Evolutionary conservation across 2,329 filamentous ascomycete genomes (phyloP).

Genomic region (Fusarium tricinctum): DNA sequence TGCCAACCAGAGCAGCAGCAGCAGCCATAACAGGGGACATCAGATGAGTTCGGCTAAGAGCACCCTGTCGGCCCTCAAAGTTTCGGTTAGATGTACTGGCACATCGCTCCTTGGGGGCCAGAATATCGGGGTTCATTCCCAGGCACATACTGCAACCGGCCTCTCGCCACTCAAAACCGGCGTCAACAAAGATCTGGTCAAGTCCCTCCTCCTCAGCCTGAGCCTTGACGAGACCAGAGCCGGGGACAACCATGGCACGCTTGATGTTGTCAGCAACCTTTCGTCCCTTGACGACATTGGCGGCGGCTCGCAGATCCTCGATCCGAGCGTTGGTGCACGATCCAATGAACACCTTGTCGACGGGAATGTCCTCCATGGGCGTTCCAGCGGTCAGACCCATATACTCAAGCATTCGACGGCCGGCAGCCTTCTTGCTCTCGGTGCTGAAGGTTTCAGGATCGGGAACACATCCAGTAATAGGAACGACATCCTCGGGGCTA

Average conservation of each 20-base stretch:
- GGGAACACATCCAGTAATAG: constrained; percentile 91
- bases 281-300: constrained; percentile 86
- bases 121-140: constrained; percentile 99
- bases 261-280: constrained; percentile 91
- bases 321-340: constrained; percentile 98
- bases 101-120: constrained; percentile 91
- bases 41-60: constrained; percentile 89
- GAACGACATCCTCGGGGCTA: constrained; percentile 94
- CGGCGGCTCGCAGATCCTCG: constrained; percentile 91
- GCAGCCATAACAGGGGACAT: constrained; percentile 99
- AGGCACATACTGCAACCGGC: constrained; percentile 99
- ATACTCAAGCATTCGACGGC: constrained; percentile 88
- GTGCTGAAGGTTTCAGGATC: constrained; percentile 88
- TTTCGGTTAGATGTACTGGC: constrained; percentile 97
- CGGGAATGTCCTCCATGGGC: constrained; percentile 87
- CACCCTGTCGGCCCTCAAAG: constrained; percentile 96
- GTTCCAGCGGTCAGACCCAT: constrained; percentile 93
- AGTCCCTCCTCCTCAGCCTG: constrained; percentile 93
- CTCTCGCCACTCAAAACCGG: constrained; percentile 98
- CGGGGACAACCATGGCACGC: constrained; percentile 95
- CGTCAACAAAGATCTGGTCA: constrained; percentile 90
- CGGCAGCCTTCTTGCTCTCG: constrained; percentile 83
- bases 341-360: constrained; percentile 98
- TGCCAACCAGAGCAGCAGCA: constrained; percentile 88
- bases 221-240: constrained; percentile 92